phyloP scores from a whole-genome alignment of 129 eudicot species.

The Daucus carota region DNA sequence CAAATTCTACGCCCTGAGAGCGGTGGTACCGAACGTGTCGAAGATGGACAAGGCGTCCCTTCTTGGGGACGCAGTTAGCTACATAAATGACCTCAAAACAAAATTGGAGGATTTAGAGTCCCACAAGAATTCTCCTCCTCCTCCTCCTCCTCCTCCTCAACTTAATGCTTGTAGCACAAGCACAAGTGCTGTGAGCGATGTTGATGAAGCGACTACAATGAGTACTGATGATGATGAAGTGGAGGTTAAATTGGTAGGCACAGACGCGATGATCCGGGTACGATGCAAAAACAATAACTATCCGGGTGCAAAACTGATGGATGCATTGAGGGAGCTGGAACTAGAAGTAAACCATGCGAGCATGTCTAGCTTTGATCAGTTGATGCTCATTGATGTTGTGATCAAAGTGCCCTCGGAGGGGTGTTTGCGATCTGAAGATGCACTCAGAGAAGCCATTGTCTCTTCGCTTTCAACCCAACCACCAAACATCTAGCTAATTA shows the following conservation, averaged over 20 bases:
- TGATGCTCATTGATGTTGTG: background rate
- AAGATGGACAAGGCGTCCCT: background rate
- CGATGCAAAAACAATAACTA: background rate
- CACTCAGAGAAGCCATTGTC: background rate
- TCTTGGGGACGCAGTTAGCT: conserved; percentile 2
- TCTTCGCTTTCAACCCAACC: background rate
- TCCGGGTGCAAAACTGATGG: conserved; percentile 5
- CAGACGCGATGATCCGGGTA: background rate
- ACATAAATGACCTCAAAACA: conserved; percentile 2
- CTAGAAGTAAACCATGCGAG: background rate
- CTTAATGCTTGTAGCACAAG: background rate
- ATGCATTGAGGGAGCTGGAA: background rate
- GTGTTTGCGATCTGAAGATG: background rate
- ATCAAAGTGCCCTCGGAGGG: background rate
- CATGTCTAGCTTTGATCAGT: background rate
- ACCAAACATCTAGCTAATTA: background rate
- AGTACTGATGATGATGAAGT: background rate
- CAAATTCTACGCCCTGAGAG: background rate
- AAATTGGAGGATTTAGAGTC: background rate
- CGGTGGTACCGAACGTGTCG: background rate
- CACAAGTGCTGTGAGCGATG: background rate
- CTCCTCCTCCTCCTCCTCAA: background rate
- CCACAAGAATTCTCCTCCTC: background rate
- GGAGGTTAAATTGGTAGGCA: background rate
- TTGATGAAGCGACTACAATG: background rate